phyloP scores from a whole-genome alignment of 371 early-diverging fungal species.

The Saksenaea oblongispora region DNA sequence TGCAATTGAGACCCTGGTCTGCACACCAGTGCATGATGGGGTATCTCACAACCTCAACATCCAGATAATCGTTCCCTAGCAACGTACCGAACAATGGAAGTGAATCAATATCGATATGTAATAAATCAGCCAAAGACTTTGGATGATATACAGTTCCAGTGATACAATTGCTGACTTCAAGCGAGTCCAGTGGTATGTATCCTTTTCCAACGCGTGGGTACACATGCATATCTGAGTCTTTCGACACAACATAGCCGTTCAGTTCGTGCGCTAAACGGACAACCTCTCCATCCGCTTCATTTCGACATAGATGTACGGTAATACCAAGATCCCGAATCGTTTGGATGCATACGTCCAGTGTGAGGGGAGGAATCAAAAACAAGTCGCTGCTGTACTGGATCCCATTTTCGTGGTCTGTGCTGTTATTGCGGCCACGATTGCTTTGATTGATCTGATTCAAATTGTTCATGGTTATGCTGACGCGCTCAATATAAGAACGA shows the following conservation, averaged over 20 bases:
- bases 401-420: slow-evolving; percentile 10
- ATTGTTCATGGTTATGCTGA: slow-evolving; percentile 13
- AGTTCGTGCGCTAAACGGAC: slow-evolving; percentile 40
- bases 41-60: slow-evolving; percentile 21
- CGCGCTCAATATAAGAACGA: slow-evolving; percentile 47
- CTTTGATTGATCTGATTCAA: slow-evolving; percentile 26
- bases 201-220: slow-evolving; percentile 53
- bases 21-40: slow-evolving; percentile 45
- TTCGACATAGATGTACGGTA: slow-evolving; percentile 38
- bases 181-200: slow-evolving; percentile 54
- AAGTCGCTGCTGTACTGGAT: slow-evolving; percentile 33
- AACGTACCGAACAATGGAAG: slow-evolving; percentile 58
- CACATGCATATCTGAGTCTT: slow-evolving; percentile 63
- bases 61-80: slow-evolving; percentile 59
- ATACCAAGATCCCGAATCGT: slow-evolving; percentile 38
- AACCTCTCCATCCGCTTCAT: slow-evolving; percentile 59
- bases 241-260: slow-evolving; percentile 54
- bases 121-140: slow-evolving; percentile 30
- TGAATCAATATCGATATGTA: slow-evolving; percentile 30
- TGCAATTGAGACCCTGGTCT: slow-evolving; percentile 14
- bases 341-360: slow-evolving; percentile 53
- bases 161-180: slow-evolving; percentile 21
- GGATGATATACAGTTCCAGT: slow-evolving; percentile 51
- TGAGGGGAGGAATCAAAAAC: slow-evolving; percentile 58
- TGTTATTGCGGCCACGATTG: slow-evolving; percentile 4